phyloP scores from a whole-genome alignment of 495 filamentous ascomycete species.

The Parachaetomium inaequale region DNA sequence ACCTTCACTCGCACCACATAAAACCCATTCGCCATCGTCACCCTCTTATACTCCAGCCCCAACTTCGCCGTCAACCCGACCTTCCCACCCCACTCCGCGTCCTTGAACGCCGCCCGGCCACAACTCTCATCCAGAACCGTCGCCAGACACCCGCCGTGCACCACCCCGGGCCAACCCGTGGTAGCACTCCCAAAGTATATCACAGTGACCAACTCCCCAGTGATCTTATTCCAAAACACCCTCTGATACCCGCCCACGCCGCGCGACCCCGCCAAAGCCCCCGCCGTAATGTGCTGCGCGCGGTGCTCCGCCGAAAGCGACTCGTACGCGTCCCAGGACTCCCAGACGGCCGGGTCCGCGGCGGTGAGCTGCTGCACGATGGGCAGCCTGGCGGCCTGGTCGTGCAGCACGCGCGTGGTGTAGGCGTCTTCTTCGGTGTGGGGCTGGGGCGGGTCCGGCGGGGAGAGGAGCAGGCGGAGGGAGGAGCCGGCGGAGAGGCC shows the following conservation, averaged over 20 bases:
- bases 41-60: slow-evolving; percentile 58
- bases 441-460: slow-evolving; percentile 31
- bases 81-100: slow-evolving; percentile 32
- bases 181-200: slow-evolving; percentile 61
- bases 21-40: slow-evolving; percentile 55
- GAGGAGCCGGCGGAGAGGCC: slow-evolving; percentile 36
- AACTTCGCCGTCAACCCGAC: slow-evolving; percentile 63
- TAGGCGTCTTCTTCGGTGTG: slow-evolving; percentile 36
- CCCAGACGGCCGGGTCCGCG: slow-evolving; percentile 49
- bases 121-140: slow-evolving; percentile 68
- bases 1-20: slow-evolving; percentile 60
- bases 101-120: slow-evolving; percentile 49
- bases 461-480: slow-evolving; percentile 35
- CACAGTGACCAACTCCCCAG: slow-evolving; percentile 47
- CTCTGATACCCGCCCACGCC: slow-evolving; percentile 51
- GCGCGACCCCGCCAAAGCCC: slow-evolving; percentile 39
- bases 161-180: slow-evolving; percentile 70
- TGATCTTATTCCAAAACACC: slow-evolving; percentile 40
- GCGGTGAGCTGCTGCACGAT: slow-evolving; percentile 51
- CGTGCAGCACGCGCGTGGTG: slow-evolving; percentile 31
- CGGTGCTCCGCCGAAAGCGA: slow-evolving; percentile 40
- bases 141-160: slow-evolving; percentile 71
- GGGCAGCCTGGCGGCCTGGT: slow-evolving; percentile 42
- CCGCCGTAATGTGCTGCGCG: slow-evolving; percentile 41
- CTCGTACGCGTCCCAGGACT: slow-evolving; percentile 56